These are phyloP conservation scores for Cystofilobasidium bisporidii DNA, from an alignment of 768 basidiomycete species.

Conservation along the genomic window DNA sequence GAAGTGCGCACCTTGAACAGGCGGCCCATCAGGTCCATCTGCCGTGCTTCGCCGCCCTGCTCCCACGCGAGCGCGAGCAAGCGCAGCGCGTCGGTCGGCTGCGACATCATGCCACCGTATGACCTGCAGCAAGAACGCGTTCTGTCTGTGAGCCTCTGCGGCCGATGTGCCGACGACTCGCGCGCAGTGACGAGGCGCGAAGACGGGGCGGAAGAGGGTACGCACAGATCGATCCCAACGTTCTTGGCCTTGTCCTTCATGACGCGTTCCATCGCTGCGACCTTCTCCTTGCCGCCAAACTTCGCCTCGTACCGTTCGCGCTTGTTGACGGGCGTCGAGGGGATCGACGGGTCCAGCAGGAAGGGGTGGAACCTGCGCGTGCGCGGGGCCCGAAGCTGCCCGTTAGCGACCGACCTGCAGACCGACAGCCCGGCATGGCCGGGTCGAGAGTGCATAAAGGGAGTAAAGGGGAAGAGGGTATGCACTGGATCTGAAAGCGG, in stretches of 20 bases:
- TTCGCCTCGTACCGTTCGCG: constrained; percentile 34
- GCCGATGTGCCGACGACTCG: too few species aligned
- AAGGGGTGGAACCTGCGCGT: constrained; percentile 48
- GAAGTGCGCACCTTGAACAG: constrained; percentile 41
- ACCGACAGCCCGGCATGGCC: neutral
- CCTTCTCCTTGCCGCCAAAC: constrained; percentile 49
- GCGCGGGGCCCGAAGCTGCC: neutral
- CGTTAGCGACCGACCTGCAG: too few species aligned
- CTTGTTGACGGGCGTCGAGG: constrained; percentile 33
- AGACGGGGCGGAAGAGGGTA: constrained; percentile 14
- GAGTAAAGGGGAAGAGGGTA: neutral
- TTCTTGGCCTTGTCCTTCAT: constrained; percentile 51
- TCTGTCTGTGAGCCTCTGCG: too few species aligned
- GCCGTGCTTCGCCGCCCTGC: constrained; percentile 53
- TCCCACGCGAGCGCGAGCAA: constrained; percentile 59
- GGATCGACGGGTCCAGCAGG: constrained; percentile 43
- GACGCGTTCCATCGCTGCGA: constrained; percentile 42
- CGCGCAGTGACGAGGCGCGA: too few species aligned
- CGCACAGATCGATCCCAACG: constrained; percentile 54
- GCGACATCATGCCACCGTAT: constrained; percentile 53
- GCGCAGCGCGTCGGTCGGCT: constrained; percentile 63
- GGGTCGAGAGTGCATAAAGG: neutral
- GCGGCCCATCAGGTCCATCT: constrained; percentile 50
- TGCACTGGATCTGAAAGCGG: neutral
- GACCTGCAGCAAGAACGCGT: too few species aligned